Evolutionary conservation across 2,329 filamentous ascomycete genomes (phyloP), one percentile per base, ranked within the genome.

Genomic region (Lachnellula hyalina): DNA sequence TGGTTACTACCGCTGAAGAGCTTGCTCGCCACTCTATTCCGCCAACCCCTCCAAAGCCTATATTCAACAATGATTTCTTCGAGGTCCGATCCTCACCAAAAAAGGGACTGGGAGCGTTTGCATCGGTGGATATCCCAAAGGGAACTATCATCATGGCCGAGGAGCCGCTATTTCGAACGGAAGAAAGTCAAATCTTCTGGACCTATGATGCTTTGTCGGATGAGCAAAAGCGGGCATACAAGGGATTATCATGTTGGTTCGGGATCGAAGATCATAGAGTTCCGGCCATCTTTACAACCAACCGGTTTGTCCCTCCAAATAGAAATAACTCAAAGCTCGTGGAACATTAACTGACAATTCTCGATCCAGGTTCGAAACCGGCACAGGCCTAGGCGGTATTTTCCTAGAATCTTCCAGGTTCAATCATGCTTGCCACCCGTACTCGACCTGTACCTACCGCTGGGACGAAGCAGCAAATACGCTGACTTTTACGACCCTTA

Each of bases 401-500:
- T 82, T 81, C 54, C 71, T 76, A 0, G 69, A 79, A 5, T 78
- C 76, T 0, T 76, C 80, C 0, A 73, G 81, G 2, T 83, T 85
- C 68, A 85, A 85, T 63, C 82, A 85, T 63, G 75, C 80, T 0
- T 85, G 82, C 62, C 55, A 60, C 1, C 71, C 73, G 0, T 65
- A 75, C 44, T 63, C 81, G 25, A 59, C 68, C 1, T 83, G 78
- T 61, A 59, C 47, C 0, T 81, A 74, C 59, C 23, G 6, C 1
- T 66, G 55, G 38, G 71, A 78, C 49, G 5, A 49, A 0, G 41
- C 53, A 0, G 54, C 59, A 1, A 58, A 68, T 6, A 64, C 69
- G 3, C 73, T 85, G 35, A 65, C 71, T 0, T 70, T 83, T 56
- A 68, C 66, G 1, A 70, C 76, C 2, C 63, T 63, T 8, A 65